These are phyloP conservation scores for Pyrus betulifolia DNA, from an alignment of 306 rosid species.

Conservation along the genomic window DNA sequence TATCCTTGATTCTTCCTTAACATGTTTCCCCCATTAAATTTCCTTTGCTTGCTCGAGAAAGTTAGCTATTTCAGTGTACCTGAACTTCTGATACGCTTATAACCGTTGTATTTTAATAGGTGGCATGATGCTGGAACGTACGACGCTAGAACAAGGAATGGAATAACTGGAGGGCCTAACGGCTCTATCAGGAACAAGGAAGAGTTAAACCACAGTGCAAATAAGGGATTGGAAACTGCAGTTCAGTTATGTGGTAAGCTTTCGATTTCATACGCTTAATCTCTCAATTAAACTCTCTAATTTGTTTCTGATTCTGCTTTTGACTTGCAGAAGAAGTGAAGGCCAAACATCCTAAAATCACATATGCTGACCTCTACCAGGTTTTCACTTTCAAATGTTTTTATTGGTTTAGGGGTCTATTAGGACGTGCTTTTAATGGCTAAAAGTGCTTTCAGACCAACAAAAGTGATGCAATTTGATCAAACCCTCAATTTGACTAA, in stretches of 20 bases:
- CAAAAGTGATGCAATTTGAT: neutral
- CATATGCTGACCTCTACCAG: constrained; percentile 85
- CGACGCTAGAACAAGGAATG: constrained; percentile 41
- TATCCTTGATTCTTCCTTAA: neutral
- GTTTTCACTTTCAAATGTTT: constrained; percentile 16
- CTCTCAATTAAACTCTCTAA: neutral
- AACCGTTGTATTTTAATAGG: constrained; percentile 20
- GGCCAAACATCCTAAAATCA: constrained; percentile 49
- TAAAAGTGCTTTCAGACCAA: no score
- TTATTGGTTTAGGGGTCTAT: neutral
- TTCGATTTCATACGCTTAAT: neutral
- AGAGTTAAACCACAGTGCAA: constrained; percentile 53
- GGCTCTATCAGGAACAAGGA: constrained; percentile 59
- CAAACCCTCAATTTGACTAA: neutral
- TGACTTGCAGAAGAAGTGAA: constrained; percentile 58
- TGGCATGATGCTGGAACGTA: constrained; percentile 93
- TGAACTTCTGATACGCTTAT: neutral
- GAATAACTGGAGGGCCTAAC: constrained; percentile 57
- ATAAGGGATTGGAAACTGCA: constrained; percentile 56
- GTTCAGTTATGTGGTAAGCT: constrained; percentile 62
- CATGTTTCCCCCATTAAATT: neutral
- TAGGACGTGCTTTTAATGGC: neutral
- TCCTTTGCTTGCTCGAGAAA: neutral
- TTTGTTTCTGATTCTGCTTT: constrained; percentile 8
- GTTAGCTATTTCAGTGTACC: neutral